Base-by-base conservation (phyloP, 495 filamentous ascomycete genomes). In the Annulohypoxylon moriforme region DNA sequence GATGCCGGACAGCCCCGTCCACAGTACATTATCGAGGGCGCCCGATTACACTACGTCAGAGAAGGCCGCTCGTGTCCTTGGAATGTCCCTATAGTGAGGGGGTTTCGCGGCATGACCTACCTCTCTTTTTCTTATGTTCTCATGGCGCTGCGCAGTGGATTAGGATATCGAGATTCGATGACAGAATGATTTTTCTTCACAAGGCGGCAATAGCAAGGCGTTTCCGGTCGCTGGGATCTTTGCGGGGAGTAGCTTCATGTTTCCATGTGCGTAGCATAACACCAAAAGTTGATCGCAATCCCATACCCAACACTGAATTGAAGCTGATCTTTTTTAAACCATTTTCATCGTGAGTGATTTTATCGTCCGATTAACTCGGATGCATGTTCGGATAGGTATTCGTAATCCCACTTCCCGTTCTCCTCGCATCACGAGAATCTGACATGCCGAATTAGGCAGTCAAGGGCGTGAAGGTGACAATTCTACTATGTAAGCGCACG, bases 1-100 rank as follows among this genome's bases (percentile, higher is more conserved):
- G 25, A 56, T 69, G 42, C 76, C 76, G 4, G 70, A 75, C 10
- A 78, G 76, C 24, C 76, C 76, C 9, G 60, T 73, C 31, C 68
- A 67, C 14, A 61, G 47, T 20, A 22, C 65, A 16, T 10, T 66
- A 13, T 53, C 71, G 16, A 65, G 76, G 57, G 57, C 59, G 8
- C 64, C 73, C 14, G 71, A 74, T 20, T 76, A 72, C 42, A 71
- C 64, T 8, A 78, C 76, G 9, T 75, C 76, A 16, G 74, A 76
- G 49, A 78, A 78, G 65, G 76, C 76, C 24, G 76, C 76, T 24
- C 71, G 76, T n/a, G 74, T 78, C 13, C 57, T 78, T 16, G 76
- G 76, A 20, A 78, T 78, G 76, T 63, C 74, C 40, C 74, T 78
- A 14, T 78, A 74, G 71, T 49, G 60, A 64, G 27, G 36, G 29